phyloP scores from a whole-genome alignment of 345 rosid species.

The Boechera retrofracta region DNA sequence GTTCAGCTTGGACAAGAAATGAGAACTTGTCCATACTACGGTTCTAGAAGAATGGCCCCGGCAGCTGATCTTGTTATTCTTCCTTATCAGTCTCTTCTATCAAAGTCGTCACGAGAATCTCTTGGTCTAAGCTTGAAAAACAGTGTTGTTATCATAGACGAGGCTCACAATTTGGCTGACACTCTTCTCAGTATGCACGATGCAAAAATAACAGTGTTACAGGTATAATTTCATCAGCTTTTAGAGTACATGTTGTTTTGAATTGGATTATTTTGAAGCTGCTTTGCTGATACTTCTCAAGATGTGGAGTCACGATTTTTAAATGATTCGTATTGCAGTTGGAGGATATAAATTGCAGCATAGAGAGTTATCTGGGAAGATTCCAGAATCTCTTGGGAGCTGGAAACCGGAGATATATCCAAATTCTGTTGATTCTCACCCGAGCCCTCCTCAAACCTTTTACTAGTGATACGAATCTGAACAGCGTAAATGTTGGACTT shows the following conservation, averaged over 20 bases:
- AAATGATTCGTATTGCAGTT: constrained; percentile 53
- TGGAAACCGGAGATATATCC: constrained; percentile 94
- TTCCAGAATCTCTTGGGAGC: constrained; percentile 74
- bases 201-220: constrained; percentile 68
- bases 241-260: background rate
- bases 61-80: constrained; percentile 89
- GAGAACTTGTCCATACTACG: constrained; percentile 93
- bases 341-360: constrained; percentile 67
- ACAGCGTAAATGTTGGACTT: constrained; percentile 36
- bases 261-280: constrained; percentile 19
- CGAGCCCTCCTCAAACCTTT: constrained; percentile 68
- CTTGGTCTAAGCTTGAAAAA: constrained; percentile 84
- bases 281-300: constrained; percentile 2
- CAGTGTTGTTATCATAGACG: constrained; percentile 83
- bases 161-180: constrained; percentile 98
- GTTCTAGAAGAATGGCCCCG: constrained; percentile 74
- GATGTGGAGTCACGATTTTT: background rate
- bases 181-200: constrained; percentile 89
- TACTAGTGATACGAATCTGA: constrained; percentile 45
- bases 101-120: constrained; percentile 90
- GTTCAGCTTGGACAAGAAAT: constrained; percentile 69
- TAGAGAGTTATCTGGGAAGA: constrained; percentile 74
- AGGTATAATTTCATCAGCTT: constrained; percentile 55
- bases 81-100: constrained; percentile 93
- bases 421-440: constrained; percentile 75